Evolutionary conservation across 116 monocot genomes (phyloP).

Genomic region (Phalaenopsis hybrid): DNA sequence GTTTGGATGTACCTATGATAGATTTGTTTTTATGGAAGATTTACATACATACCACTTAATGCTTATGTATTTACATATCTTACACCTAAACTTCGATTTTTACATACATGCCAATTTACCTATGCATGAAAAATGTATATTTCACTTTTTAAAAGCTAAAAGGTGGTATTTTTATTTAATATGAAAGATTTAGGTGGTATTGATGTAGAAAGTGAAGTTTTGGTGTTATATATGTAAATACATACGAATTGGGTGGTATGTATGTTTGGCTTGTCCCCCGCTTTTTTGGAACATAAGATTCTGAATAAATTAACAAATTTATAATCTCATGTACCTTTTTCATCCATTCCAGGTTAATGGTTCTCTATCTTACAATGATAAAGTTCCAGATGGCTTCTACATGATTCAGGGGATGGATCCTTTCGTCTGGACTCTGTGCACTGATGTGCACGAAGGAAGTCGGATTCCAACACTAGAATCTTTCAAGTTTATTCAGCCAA

Average conservation of each 20-base stretch:
- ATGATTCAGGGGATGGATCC: slow-evolving; percentile 91
- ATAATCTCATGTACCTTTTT: not conserved
- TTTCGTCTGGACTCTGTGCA: slow-evolving; percentile 88
- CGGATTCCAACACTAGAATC: slow-evolving; percentile 77
- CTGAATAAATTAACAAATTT: not conserved
- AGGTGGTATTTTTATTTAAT: too few species aligned
- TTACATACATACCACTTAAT: too few species aligned
- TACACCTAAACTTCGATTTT: too few species aligned
- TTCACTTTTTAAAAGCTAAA: too few species aligned
- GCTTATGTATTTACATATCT: too few species aligned
- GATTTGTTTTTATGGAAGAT: not conserved
- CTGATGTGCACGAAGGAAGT: slow-evolving; percentile 57
- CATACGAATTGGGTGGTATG: too few species aligned
- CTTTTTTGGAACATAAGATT: not conserved
- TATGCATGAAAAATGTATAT: too few species aligned
- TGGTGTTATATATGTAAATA: too few species aligned
- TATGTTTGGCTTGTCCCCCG: too few species aligned
- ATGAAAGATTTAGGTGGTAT: too few species aligned
- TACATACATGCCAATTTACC: too few species aligned
- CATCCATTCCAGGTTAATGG: slow-evolving; percentile 56
- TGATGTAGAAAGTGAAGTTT: too few species aligned
- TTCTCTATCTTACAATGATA: slow-evolving; percentile 71
- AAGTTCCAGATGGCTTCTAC: slow-evolving; percentile 93
- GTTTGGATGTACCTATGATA: not conserved
- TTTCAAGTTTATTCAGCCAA: slow-evolving; percentile 42